Percentiles rank a stretch among this genome's conserved stretches.
Evolutionary conservation across 345 rosid genomes (phyloP).

Genomic region (Salix brachista): DNA sequence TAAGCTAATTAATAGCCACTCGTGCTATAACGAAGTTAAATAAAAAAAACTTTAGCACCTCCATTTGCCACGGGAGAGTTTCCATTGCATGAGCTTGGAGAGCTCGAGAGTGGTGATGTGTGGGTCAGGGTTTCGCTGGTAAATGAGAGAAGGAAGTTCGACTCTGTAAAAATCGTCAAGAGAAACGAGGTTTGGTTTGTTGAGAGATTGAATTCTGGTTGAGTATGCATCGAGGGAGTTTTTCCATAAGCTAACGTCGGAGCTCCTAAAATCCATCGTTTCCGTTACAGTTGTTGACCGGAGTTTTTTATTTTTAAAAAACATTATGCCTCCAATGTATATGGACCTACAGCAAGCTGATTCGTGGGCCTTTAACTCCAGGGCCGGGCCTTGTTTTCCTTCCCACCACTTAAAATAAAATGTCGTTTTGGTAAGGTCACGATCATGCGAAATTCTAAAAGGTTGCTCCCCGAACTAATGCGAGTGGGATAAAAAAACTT

Average conservation of each 20-base stretch:
- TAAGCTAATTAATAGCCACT: background rate
- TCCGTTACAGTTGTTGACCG: background rate
- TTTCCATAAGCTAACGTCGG: conserved; percentile 50
- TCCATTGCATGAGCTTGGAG: conserved; percentile 84
- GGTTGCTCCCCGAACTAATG: too few species aligned
- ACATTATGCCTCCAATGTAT: background rate
- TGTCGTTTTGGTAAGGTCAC: too few species aligned
- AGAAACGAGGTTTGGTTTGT: conserved; percentile 62
- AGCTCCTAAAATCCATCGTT: conserved; percentile 49
- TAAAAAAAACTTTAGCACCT: conserved; percentile 29
- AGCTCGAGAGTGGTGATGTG: conserved; percentile 71
- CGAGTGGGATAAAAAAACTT: too few species aligned
- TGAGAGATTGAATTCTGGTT: conserved; percentile 46
- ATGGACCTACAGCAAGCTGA: too few species aligned
- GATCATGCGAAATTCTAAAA: too few species aligned
- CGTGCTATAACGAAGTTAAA: too few species aligned
- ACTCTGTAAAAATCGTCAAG: conserved; percentile 70
- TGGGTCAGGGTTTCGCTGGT: conserved; percentile 70
- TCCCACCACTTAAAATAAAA: too few species aligned
- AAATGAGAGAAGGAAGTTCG: conserved; percentile 60
- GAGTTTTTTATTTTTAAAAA: background rate
- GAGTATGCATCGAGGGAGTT: conserved; percentile 56
- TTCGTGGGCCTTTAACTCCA: too few species aligned
- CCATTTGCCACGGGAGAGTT: conserved; percentile 94
- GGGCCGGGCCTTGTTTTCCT: too few species aligned